A percentile compares a stretch with the other conserved stretches of the same genome.
phyloP scores from a whole-genome alignment of 768 basidiomycete species.

The Lactarius akahatsu region DNA sequence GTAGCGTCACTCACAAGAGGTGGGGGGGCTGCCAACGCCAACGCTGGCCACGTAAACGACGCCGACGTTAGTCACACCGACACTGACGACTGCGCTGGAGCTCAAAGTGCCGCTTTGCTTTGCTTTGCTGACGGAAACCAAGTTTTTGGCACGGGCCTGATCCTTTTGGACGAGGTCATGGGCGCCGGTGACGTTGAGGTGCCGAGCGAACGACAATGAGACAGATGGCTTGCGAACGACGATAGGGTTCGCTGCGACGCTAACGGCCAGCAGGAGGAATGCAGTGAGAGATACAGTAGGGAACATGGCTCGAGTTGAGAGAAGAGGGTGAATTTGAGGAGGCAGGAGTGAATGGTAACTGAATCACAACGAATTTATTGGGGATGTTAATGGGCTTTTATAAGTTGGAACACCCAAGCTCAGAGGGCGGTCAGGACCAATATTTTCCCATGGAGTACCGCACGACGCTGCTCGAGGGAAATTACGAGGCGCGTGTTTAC shows the following conservation, averaged over 20 bases:
- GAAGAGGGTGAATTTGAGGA: conserved; percentile 2
- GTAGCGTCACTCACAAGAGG: too few relatives aligned
- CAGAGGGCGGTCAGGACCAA: not conserved
- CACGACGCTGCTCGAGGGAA: not conserved
- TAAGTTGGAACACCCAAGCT: not conserved
- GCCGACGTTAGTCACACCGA: too few relatives aligned
- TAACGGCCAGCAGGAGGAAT: too few relatives aligned
- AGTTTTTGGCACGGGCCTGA: conserved; percentile 46
- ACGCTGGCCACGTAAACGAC: too few relatives aligned
- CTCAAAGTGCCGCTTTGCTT: conserved; percentile 33
- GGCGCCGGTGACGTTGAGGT: conserved; percentile 50
- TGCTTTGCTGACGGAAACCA: conserved; percentile 43
- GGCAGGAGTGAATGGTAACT: conserved; percentile 7
- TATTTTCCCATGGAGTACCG: not conserved
- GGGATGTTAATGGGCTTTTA: not conserved
- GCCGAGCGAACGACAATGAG: conserved; percentile 32
- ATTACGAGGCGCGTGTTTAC: not conserved
- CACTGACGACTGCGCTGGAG: too few relatives aligned
- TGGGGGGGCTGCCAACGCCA: too few relatives aligned
- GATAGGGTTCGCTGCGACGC: too few relatives aligned
- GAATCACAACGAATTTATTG: conserved; percentile 13
- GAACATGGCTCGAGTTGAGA: not conserved
- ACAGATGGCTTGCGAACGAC: conserved; percentile 19
- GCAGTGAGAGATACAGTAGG: too few relatives aligned
- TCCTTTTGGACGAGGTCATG: conserved; percentile 52